phyloP scores from a whole-genome alignment of 805 yeast species.

The Yarrowia alimentaria region DNA sequence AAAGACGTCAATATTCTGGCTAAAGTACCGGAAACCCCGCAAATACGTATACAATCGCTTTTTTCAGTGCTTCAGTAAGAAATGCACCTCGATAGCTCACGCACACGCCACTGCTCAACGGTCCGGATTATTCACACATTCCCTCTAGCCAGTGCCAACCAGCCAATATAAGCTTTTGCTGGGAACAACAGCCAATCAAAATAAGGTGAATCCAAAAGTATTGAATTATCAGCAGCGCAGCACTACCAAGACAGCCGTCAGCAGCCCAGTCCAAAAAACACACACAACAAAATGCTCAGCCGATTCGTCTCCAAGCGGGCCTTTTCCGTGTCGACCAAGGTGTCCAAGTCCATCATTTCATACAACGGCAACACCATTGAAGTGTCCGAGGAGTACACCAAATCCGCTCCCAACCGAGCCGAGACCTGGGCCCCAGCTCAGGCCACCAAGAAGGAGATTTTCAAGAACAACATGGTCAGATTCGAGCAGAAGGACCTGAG shows the following conservation, averaged over 20 bases:
- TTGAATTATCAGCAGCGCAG: too few species aligned
- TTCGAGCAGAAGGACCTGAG: slow-evolving; percentile 69
- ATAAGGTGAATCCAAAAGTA: not conserved
- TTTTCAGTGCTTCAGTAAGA: too few species aligned
- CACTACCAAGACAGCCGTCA: not conserved
- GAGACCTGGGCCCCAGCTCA: slow-evolving; percentile 73
- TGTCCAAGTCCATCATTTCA: slow-evolving; percentile 18
- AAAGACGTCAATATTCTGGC: too few species aligned
- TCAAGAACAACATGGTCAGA: slow-evolving; percentile 56
- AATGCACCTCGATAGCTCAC: too few species aligned
- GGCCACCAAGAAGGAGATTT: slow-evolving; percentile 50
- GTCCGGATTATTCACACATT: too few species aligned
- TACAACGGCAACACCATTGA: slow-evolving; percentile 23
- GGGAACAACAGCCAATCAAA: slow-evolving; percentile 26
- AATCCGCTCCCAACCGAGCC: slow-evolving; percentile 76
- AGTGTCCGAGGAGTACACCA: slow-evolving; percentile 29
- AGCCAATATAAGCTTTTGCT: too few species aligned
- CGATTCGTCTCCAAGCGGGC: slow-evolving; percentile 22
- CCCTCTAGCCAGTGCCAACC: too few species aligned
- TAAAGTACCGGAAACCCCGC: too few species aligned
- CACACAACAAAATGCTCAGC: slow-evolving; percentile 18
- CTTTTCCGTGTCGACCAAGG: slow-evolving; percentile 25
- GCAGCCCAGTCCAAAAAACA: not conserved
- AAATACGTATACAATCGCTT: too few species aligned
- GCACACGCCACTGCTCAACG: too few species aligned